A percentile compares a stretch with the other conserved stretches of the same genome.
phyloP scores from a whole-genome alignment of 208 protist species.

The Phytomonas sp. region DNA sequence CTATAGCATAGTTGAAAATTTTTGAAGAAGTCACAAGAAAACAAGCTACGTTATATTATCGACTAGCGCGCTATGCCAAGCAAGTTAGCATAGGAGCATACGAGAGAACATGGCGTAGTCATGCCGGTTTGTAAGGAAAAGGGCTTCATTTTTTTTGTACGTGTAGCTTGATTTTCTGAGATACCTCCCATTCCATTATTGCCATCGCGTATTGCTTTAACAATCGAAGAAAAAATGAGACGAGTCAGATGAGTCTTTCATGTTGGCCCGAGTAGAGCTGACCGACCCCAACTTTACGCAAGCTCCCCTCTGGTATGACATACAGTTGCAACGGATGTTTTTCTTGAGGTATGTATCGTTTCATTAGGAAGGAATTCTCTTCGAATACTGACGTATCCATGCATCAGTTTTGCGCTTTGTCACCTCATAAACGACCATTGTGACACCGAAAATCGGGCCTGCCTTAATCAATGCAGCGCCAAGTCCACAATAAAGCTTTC shows the following conservation, averaged over 20 bases:
- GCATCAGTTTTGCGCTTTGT: slow-evolving; percentile 8
- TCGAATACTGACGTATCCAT: not conserved
- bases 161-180: not conserved
- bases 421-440: slow-evolving; percentile 74
- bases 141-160: not conserved
- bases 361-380: not conserved
- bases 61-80: not conserved
- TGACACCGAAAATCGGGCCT: slow-evolving; percentile 59
- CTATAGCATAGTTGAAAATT: not conserved
- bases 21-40: not conserved
- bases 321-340: not conserved
- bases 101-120: not conserved
- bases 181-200: not conserved
- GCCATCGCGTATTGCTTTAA: not conserved
- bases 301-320: not conserved
- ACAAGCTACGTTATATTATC: not conserved
- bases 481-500: slow-evolving; percentile 53
- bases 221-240: not conserved
- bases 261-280: not conserved
- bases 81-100: not conserved
- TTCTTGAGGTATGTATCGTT: not conserved
- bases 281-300: not conserved
- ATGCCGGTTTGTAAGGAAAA: not conserved
- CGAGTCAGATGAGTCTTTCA: not conserved
- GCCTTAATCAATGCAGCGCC: slow-evolving; percentile 60